Conservation (phyloP, 495 filamentous ascomycete species). For the Aspergillus egyptiacus region DNA sequence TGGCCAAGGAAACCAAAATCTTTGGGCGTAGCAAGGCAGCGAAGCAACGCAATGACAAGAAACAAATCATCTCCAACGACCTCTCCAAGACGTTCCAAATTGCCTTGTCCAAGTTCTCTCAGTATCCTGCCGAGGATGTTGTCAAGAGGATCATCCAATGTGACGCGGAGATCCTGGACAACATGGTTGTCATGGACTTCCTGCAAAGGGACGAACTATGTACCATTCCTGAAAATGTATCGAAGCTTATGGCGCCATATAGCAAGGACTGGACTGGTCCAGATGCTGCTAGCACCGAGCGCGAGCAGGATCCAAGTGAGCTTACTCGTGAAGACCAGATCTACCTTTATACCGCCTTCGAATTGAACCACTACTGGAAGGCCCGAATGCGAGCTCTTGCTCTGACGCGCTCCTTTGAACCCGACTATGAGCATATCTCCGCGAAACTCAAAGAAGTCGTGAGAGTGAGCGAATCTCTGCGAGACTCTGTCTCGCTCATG, state of each 20-base stretch:
- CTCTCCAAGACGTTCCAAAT: slow-evolving; percentile 91
- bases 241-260: slow-evolving; percentile 90
- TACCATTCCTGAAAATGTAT: slow-evolving; percentile 80
- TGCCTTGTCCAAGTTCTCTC: slow-evolving; percentile 81
- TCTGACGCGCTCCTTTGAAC: slow-evolving; percentile 77
- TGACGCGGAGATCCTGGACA: slow-evolving; percentile 85
- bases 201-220: slow-evolving; percentile 87
- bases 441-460: slow-evolving; percentile 77
- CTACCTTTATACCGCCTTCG: slow-evolving; percentile 86
- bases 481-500: slow-evolving; percentile 87
- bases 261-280: slow-evolving; percentile 94
- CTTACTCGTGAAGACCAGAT: slow-evolving; percentile 93
- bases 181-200: slow-evolving; percentile 95
- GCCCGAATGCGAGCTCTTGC: slow-evolving; percentile 85
- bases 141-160: slow-evolving; percentile 94
- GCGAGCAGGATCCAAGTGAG: slow-evolving; percentile 83
- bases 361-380: slow-evolving; percentile 98
- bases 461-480: slow-evolving; percentile 75
- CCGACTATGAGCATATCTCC: slow-evolving; percentile 87
- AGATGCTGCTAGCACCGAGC: slow-evolving; percentile 67
- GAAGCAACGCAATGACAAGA: slow-evolving; percentile 84
- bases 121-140: slow-evolving; percentile 71
- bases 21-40: slow-evolving; percentile 56
- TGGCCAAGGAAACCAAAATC: slow-evolving; percentile 94
- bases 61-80: slow-evolving; percentile 91